phyloP scores from a whole-genome alignment of 129 eudicot genomes.

The Pittosporum tobira region DNA sequence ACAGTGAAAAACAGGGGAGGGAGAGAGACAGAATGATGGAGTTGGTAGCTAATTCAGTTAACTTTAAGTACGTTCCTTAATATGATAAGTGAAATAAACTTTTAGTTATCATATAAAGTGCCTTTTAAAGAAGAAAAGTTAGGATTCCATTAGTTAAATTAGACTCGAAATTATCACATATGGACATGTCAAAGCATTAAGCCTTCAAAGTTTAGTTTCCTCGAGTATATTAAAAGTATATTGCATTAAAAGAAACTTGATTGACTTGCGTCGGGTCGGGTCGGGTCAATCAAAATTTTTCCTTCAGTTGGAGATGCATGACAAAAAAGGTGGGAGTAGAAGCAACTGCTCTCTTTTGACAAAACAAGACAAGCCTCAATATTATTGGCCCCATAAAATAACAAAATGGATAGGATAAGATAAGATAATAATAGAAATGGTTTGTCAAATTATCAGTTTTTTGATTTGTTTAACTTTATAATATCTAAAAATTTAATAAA shows the following conservation, averaged over 20 bases:
- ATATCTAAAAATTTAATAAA: too few relatives aligned
- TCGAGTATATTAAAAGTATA: too few relatives aligned
- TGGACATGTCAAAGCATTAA: not conserved
- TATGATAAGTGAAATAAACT: too few relatives aligned
- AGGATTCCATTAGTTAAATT: too few relatives aligned
- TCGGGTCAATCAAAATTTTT: not conserved
- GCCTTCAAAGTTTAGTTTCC: too few relatives aligned
- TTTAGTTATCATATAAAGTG: too few relatives aligned
- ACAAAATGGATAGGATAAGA: not conserved
- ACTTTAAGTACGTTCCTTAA: too few relatives aligned
- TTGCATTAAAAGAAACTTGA: not conserved
- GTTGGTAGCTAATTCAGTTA: constrained; percentile 4
- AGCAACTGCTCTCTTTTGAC: constrained; percentile 8
- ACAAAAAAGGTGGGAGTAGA: not conserved
- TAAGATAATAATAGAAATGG: too few relatives aligned
- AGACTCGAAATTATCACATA: too few relatives aligned
- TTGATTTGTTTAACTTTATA: too few relatives aligned
- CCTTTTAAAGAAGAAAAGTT: too few relatives aligned
- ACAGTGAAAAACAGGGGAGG: constrained; percentile 1
- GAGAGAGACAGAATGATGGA: not conserved
- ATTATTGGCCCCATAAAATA: not conserved
- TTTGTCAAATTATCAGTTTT: too few relatives aligned
- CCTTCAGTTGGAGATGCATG: not conserved
- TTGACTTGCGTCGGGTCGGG: not conserved
- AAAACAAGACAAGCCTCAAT: not conserved